Percentiles rank a stretch among this genome's conserved stretches.
Conservation (phyloP, 345 rosid species). For the Excoecaria cochinchinensis region DNA sequence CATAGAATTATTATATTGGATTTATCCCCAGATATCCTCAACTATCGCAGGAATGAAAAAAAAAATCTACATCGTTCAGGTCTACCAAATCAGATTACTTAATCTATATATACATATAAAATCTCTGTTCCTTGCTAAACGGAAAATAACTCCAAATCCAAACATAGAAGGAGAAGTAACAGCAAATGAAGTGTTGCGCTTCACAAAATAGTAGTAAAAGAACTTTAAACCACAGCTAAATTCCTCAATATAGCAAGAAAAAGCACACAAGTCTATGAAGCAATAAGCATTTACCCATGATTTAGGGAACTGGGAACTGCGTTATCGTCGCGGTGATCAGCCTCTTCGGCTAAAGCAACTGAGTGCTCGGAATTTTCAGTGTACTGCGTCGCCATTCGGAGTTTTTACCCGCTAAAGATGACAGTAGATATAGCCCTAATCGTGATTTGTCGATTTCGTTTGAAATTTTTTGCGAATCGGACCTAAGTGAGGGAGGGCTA, state of each 20-base stretch:
- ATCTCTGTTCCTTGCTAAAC: not conserved
- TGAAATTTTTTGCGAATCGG: not conserved
- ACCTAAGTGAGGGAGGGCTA: not conserved
- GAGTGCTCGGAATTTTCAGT: constrained; percentile 5
- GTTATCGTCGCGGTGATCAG: constrained; percentile 6
- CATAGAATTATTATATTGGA: not conserved
- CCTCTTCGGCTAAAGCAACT: not conserved
- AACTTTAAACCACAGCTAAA: not conserved
- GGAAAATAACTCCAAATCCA: not conserved
- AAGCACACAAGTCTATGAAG: not conserved
- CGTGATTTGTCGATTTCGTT: not conserved
- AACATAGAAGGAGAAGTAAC: not conserved
- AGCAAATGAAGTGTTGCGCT: not conserved
- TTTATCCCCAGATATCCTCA: not conserved
- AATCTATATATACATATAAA: not conserved
- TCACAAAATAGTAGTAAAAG: not conserved
- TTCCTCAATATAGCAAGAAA: not conserved
- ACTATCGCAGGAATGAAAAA: not conserved
- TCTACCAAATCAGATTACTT: not conserved
- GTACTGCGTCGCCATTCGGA: constrained; percentile 8
- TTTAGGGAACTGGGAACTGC: not conserved
- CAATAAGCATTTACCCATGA: constrained; percentile 3
- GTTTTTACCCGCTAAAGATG: not conserved
- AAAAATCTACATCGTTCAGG: not conserved
- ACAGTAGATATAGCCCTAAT: not conserved